Conservation (phyloP, 73 alveolate genomes). For the Symbiodinium natans region DNA sequence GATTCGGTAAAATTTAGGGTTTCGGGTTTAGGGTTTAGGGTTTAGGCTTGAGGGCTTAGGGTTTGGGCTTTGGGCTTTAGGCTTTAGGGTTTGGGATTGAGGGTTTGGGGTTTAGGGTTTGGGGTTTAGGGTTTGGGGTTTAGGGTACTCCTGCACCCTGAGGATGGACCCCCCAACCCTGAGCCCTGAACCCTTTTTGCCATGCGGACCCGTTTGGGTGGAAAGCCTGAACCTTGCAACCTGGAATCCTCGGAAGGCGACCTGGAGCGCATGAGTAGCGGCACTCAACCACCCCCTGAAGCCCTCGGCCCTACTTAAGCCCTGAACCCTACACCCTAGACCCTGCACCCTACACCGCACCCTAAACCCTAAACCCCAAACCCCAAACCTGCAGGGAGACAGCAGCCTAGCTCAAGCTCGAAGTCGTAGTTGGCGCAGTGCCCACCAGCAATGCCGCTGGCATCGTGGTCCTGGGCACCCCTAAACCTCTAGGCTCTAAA, state of each 20-base stretch:
- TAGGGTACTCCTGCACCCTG: no score
- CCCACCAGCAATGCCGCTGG: not conserved
- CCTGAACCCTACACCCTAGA: no score
- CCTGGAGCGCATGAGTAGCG: no score
- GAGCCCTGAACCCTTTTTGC: no score
- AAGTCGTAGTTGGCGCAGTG: not conserved
- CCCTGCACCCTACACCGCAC: not conserved
- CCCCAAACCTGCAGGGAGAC: not conserved
- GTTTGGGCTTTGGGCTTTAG: not conserved
- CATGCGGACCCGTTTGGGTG: no score
- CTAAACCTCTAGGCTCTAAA: no score
- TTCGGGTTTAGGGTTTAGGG: not conserved
- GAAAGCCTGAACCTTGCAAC: no score
- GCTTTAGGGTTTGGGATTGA: not conserved
- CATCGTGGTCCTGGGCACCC: conserved; percentile 1
- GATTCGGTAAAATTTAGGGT: not conserved
- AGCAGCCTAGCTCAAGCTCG: not conserved
- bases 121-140: not conserved
- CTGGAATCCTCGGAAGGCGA: no score
- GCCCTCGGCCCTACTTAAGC: no score
- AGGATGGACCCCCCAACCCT: no score
- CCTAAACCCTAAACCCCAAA: not conserved
- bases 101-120: not conserved
- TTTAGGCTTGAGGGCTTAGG: not conserved
- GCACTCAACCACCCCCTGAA: no score